A percentile compares a stretch with the other conserved stretches of the same genome.
Evolutionary conservation across 208 protist species (phyloP).

Genomic region (Trypanosoma mega): DNA sequence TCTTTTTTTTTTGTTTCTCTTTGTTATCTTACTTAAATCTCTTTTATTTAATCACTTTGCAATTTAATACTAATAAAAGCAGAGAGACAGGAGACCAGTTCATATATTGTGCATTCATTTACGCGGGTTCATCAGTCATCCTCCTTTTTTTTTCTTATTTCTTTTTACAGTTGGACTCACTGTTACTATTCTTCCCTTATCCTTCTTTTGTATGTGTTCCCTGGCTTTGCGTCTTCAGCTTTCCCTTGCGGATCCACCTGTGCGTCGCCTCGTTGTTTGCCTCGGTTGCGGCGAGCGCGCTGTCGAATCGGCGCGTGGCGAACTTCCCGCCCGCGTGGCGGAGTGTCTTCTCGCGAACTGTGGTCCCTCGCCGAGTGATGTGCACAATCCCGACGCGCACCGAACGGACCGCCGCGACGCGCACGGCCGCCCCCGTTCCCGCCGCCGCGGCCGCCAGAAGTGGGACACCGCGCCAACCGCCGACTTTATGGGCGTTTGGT

Average conservation of each 20-base stretch:
- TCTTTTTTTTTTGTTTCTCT: slow-evolving; percentile 5
- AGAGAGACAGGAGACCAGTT: too few relatives aligned
- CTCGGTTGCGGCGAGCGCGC: slow-evolving; percentile 32
- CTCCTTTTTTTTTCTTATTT: background rate
- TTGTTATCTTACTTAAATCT: too few relatives aligned
- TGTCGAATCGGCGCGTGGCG: slow-evolving; percentile 27
- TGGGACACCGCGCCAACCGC: slow-evolving; percentile 72
- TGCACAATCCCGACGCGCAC: slow-evolving; percentile 63
- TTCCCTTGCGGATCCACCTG: slow-evolving; percentile 19
- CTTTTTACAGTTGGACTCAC: background rate
- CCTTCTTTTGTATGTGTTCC: background rate
- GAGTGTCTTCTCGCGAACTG: slow-evolving; percentile 53
- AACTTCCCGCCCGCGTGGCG: slow-evolving; percentile 39
- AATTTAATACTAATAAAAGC: too few relatives aligned
- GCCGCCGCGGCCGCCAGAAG: slow-evolving; percentile 50
- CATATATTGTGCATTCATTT: too few relatives aligned
- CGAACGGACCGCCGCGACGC: slow-evolving; percentile 54
- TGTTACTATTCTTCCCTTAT: background rate
- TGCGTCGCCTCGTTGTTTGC: slow-evolving; percentile 55
- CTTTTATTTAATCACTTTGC: background rate
- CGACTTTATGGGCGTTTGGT: slow-evolving; percentile 81
- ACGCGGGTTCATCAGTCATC: too few relatives aligned
- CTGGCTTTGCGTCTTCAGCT: slow-evolving; percentile 11
- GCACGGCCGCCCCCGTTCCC: slow-evolving; percentile 45
- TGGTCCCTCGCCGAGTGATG: slow-evolving; percentile 58